Percentiles rank a stretch among this genome's conserved stretches.
These are phyloP conservation scores for Hygrocybe punicea DNA, from an alignment of 768 basidiomycete species.

Conservation along the genomic window DNA sequence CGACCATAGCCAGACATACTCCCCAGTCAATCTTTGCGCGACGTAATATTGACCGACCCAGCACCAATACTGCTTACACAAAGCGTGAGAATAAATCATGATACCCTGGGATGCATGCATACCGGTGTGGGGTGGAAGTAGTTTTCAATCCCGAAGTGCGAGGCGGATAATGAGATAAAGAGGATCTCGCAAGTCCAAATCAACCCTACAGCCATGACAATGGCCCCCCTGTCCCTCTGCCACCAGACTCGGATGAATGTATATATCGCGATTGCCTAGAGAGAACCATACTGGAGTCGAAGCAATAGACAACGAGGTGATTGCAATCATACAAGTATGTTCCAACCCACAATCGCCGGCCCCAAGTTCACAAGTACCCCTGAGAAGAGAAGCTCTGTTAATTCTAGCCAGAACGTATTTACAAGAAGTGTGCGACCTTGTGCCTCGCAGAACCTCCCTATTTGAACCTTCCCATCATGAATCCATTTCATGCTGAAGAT, in stretches of 20 bases:
- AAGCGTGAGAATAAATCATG: neutral
- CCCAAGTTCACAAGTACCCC: neutral
- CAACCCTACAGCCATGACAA: neutral
- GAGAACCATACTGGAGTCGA: neutral
- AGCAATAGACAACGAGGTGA: neutral
- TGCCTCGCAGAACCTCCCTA: neutral
- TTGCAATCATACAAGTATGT: neutral
- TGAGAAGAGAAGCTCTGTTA: neutral
- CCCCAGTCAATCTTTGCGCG: slow-evolving; percentile 36
- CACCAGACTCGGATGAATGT: slow-evolving; percentile 1
- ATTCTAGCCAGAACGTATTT: neutral
- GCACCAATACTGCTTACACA: slow-evolving; percentile 37
- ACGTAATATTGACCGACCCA: slow-evolving; percentile 37
- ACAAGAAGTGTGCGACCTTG: slow-evolving; percentile 1
- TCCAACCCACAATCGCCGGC: neutral
- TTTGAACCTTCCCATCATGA: slow-evolving; percentile 4
- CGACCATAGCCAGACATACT: slow-evolving; percentile 48
- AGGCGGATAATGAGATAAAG: neutral
- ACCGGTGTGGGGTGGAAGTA: slow-evolving; percentile 1
- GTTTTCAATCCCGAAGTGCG: neutral
- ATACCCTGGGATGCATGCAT: neutral
- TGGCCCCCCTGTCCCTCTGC: neutral
- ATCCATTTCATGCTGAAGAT: neutral
- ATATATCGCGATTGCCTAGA: slow-evolving; percentile 1
- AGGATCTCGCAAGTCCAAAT: slow-evolving; percentile 28